Evolutionary conservation across 352 stramenopile genomes (phyloP).

Genomic region (Globisporangium megalacanthum): DNA sequence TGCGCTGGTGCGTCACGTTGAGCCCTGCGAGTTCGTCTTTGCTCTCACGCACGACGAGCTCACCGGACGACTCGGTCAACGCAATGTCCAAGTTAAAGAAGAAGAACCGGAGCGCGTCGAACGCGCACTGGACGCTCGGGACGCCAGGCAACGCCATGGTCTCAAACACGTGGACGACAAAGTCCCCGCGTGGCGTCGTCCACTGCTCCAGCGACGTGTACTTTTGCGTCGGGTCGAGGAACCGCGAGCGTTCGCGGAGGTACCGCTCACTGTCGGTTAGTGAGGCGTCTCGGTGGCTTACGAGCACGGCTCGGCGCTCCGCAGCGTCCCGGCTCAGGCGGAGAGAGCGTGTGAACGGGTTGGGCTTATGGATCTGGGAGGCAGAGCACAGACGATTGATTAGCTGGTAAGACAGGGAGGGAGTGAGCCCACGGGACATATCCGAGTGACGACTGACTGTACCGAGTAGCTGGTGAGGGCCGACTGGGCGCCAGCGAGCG

Average conservation of each 20-base stretch:
- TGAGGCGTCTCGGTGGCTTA: slow-evolving; percentile 16
- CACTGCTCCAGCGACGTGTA: slow-evolving; percentile 18
- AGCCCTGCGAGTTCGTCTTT: slow-evolving; percentile 7
- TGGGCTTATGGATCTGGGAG: slow-evolving; percentile 5
- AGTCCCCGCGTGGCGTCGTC: slow-evolving; percentile 19
- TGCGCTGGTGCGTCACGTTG: slow-evolving; percentile 1
- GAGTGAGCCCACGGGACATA: not conserved
- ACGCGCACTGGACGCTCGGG: slow-evolving; percentile 24
- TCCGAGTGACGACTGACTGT: too few species aligned
- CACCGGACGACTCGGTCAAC: slow-evolving; percentile 27
- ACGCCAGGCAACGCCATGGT: slow-evolving; percentile 22
- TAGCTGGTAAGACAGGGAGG: not conserved
- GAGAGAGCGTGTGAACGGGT: slow-evolving; percentile 18
- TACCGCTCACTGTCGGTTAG: slow-evolving; percentile 20
- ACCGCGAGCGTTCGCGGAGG: slow-evolving; percentile 14
- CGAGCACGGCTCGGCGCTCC: slow-evolving; percentile 14
- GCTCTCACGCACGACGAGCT: slow-evolving; percentile 27
- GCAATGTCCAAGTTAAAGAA: slow-evolving; percentile 42
- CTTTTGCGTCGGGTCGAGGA: slow-evolving; percentile 11
- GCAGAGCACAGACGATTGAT: not conserved
- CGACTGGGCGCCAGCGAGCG: slow-evolving; percentile 1
- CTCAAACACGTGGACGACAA: slow-evolving; percentile 17
- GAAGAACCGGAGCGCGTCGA: slow-evolving; percentile 29
- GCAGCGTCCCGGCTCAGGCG: slow-evolving; percentile 12
- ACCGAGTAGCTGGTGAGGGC: slow-evolving; percentile 1